Conservation (phyloP, 768 basidiomycete species). For the Sporobolomyces roseus region DNA sequence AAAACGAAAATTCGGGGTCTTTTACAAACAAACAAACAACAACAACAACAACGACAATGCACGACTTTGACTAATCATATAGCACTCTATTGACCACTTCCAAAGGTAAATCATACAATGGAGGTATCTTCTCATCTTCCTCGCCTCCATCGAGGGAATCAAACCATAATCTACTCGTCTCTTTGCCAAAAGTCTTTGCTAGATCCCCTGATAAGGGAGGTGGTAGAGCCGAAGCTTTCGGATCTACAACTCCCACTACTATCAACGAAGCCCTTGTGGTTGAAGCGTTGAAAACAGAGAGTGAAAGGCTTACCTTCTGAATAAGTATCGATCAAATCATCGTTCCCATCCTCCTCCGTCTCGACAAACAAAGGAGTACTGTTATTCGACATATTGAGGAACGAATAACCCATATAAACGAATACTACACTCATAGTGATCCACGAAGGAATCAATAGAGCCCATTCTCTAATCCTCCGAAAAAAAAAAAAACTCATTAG, state of each 20-base stretch:
- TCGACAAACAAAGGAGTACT: too few relatives aligned
- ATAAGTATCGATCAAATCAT: too few relatives aligned
- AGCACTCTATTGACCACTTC: slow-evolving; percentile 72
- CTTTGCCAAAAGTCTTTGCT: slow-evolving; percentile 3
- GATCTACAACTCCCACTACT: not conserved
- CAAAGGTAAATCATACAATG: slow-evolving; percentile 76
- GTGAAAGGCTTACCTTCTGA: too few relatives aligned
- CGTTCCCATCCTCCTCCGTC: too few relatives aligned
- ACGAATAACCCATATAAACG: slow-evolving; percentile 72
- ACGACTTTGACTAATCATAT: slow-evolving; percentile 53
- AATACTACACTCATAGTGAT: slow-evolving; percentile 65
- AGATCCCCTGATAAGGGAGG: slow-evolving; percentile 18
- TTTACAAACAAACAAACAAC: too few relatives aligned
- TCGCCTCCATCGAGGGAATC: too few relatives aligned
- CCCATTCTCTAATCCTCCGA: slow-evolving; percentile 71
- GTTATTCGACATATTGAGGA: slow-evolving; percentile 66
- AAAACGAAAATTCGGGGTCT: too few relatives aligned
- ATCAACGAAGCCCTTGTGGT: too few relatives aligned
- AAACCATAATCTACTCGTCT: slow-evolving; percentile 53
- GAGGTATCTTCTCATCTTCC: slow-evolving; percentile 60
- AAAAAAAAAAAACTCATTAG: not conserved
- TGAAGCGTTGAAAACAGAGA: too few relatives aligned
- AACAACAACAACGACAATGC: too few relatives aligned
- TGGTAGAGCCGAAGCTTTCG: slow-evolving; percentile 8
- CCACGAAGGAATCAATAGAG: slow-evolving; percentile 74